These are phyloP conservation scores for Astrothelium macrocarpum DNA, from an alignment of 495 filamentous ascomycete species.

Conservation along the genomic window DNA sequence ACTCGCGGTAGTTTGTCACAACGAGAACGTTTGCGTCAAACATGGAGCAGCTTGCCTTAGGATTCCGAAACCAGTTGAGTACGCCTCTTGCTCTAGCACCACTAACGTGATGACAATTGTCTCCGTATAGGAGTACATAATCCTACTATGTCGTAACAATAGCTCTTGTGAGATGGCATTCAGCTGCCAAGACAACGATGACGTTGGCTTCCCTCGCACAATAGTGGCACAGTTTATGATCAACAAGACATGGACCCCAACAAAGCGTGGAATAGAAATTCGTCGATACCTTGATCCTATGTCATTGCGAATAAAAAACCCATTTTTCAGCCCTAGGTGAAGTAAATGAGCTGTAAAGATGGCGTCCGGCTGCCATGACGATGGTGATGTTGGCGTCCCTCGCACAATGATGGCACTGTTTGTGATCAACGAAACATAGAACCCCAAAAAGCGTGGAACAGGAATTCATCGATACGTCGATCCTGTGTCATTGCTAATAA, in stretches of 20 bases:
- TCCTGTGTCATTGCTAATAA: not conserved
- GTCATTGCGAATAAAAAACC: no score
- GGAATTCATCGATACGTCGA: not conserved
- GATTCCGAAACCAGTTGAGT: not conserved
- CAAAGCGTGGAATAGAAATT: no score
- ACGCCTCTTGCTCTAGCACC: not conserved
- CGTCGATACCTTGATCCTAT: no score
- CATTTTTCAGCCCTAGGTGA: no score
- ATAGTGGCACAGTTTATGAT: not conserved
- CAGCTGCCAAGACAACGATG: not conserved
- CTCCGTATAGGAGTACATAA: not conserved
- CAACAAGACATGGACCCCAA: not conserved
- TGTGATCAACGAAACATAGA: not conserved
- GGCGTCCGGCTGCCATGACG: not conserved
- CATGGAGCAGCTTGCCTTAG: not conserved
- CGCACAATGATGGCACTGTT: not conserved
- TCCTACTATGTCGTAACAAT: not conserved
- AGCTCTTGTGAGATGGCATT: not conserved
- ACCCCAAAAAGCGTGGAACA: not conserved
- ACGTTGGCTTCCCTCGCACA: not conserved
- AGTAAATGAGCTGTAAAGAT: no score
- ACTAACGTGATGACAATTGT: not conserved
- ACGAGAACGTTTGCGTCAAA: not conserved
- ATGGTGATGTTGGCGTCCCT: not conserved
- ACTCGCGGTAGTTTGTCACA: not conserved